Percentiles rank a stretch among this genome's conserved stretches.
Conservation (phyloP, 2,329 filamentous ascomycete genomes). For the Aspergillus oerlinghausenensis region DNA sequence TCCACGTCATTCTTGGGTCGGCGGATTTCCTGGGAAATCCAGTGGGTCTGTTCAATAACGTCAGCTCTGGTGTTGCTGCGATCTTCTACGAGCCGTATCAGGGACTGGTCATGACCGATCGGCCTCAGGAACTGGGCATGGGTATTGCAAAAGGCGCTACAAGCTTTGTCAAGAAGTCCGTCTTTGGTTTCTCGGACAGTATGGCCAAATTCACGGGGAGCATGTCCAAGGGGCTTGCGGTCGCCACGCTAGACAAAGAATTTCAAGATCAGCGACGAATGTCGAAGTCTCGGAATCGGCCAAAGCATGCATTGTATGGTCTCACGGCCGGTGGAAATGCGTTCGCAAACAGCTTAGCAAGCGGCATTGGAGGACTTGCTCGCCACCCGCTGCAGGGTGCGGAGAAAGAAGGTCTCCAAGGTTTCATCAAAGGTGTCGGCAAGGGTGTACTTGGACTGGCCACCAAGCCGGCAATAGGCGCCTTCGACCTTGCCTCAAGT, state of each 20-base stretch:
- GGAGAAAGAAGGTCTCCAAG: conserved; percentile 87
- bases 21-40: conserved; percentile 97
- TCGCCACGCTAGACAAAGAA: conserved; percentile 94
- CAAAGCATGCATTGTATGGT: conserved; percentile 95
- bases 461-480: conserved; percentile 93
- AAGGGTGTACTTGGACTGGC: conserved; percentile 92
- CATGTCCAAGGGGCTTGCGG: conserved; percentile 92
- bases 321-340: conserved; percentile 94
- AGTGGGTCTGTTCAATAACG: conserved; percentile 95
- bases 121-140: conserved; percentile 88
- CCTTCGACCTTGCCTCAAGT: conserved; percentile 91
- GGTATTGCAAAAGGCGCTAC: conserved; percentile 96
- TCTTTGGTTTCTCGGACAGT: conserved; percentile 95
- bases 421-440: conserved; percentile 96
- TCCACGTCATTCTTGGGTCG: conserved; percentile 95
- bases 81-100: conserved; percentile 99
- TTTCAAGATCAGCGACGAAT: conserved; percentile 96
- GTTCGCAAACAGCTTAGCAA: conserved; percentile 86
- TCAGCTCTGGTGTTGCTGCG: conserved; percentile 93
- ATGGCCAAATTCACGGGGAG: conserved; percentile 97
- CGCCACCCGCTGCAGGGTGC: conserved; percentile 92
- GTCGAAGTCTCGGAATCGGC: conserved; percentile 84
- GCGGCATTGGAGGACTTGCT: conserved; percentile 87
- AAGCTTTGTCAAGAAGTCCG: conserved; percentile 96
- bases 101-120: conserved; percentile 91